A percentile compares a stretch with the other conserved stretches of the same genome.
Evolutionary conservation across 2,329 filamentous ascomycete genomes (phyloP).

Genomic region (Chrysoporthe austroafricana): DNA sequence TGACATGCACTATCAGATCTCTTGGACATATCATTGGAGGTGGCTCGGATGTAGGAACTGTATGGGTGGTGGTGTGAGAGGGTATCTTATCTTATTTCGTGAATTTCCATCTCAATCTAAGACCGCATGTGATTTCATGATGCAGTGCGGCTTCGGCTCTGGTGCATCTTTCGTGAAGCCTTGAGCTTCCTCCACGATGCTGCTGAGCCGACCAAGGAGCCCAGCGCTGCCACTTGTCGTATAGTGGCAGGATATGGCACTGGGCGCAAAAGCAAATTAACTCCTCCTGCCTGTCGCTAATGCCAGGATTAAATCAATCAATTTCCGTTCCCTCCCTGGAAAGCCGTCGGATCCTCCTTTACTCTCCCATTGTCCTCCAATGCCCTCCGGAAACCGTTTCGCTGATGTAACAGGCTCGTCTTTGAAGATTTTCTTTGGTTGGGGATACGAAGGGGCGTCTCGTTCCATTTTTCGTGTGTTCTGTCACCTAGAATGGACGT

Average conservation of each 20-base stretch:
- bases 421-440: neutral
- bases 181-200: neutral
- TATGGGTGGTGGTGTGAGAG: constrained; percentile 1
- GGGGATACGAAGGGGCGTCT: too few relatives aligned
- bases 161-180: neutral
- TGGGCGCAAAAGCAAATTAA: constrained; percentile 22
- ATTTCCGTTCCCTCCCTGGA: constrained; percentile 3
- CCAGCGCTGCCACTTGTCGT: constrained; percentile 9
- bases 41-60: neutral
- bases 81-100: constrained; percentile 9
- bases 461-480: neutral
- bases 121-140: neutral
- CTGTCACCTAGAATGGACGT: neutral
- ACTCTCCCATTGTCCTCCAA: neutral
- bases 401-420: neutral
- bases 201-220: constrained; percentile 5
- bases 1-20: neutral
- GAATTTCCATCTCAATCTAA: constrained; percentile 11
- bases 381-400: neutral
- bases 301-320: constrained; percentile 22
- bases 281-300: constrained; percentile 24
- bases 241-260: constrained; percentile 6
- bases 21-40: neutral
- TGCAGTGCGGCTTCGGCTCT: neutral
- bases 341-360: neutral